Percentiles rank a stretch among this genome's conserved stretches.
Evolutionary conservation across 805 yeast genomes (phyloP).

Genomic region (Zygotorulaspora chibaensis): DNA sequence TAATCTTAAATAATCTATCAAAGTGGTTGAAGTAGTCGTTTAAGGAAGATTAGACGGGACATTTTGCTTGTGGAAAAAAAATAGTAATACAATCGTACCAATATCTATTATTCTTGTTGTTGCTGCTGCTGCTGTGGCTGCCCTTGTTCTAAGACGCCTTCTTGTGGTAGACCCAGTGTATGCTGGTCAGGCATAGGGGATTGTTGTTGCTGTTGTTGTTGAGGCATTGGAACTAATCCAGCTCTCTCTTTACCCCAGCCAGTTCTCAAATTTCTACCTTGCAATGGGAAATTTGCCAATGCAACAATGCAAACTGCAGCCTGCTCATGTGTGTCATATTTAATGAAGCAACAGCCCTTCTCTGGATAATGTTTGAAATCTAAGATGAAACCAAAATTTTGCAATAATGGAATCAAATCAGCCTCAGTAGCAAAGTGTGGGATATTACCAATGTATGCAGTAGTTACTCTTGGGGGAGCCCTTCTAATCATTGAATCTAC

Average conservation of each 20-base stretch:
- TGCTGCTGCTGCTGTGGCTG: not conserved
- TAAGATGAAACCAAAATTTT: slow-evolving; percentile 75
- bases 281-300: slow-evolving; percentile 60
- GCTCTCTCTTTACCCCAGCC: slow-evolving; percentile 79
- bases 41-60: too few species aligned
- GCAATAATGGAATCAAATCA: slow-evolving; percentile 69
- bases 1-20: too few species aligned
- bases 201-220: slow-evolving; percentile 19
- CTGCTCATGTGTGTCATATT: slow-evolving; percentile 79
- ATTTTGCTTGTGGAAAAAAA: too few species aligned
- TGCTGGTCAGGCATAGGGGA: slow-evolving; percentile 9
- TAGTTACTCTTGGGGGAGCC: slow-evolving; percentile 62
- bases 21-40: too few species aligned
- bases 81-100: not conserved
- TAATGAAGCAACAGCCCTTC: slow-evolving; percentile 82
- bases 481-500: slow-evolving; percentile 71
- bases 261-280: slow-evolving; percentile 74
- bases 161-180: not conserved
- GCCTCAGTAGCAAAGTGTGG: slow-evolving; percentile 70
- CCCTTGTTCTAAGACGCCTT: not conserved
- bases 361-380: slow-evolving; percentile 79
- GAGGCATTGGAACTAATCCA: slow-evolving; percentile 31
- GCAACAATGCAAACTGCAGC: slow-evolving; percentile 87
- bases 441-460: slow-evolving; percentile 83
- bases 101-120: not conserved